phyloP scores from a whole-genome alignment of 306 rosid genomes.

The Acacia crassicarpa region DNA sequence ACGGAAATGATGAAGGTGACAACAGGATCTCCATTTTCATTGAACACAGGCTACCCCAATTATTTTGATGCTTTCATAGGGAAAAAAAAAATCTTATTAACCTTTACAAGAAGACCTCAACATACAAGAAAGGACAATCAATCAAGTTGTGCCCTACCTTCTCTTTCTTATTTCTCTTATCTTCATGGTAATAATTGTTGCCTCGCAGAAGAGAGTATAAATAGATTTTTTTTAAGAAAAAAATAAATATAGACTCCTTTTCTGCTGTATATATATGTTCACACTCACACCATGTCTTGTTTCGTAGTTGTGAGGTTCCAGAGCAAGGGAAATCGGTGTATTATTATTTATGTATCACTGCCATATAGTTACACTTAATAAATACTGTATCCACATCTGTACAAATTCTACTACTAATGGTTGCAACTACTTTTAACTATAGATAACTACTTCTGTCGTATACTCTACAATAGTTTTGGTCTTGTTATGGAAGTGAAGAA shows the following conservation, averaged over 20 bases:
- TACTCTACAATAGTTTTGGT: neutral
- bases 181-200: conserved; percentile 54
- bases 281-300: neutral
- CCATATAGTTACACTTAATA: neutral
- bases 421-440: neutral
- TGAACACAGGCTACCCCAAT: too few species aligned
- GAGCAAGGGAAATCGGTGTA: neutral
- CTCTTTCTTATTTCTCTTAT: conserved; percentile 74
- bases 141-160: conserved; percentile 61
- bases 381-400: neutral
- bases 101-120: neutral
- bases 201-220: conserved; percentile 67
- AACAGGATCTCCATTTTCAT: conserved; percentile 37
- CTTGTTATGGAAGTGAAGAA: neutral
- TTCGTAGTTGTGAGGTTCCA: neutral
- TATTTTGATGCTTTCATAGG: too few species aligned
- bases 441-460: neutral
- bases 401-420: neutral
- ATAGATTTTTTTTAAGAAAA: neutral
- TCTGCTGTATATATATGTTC: conserved; percentile 14
- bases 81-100: conserved; percentile 43
- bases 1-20: conserved; percentile 84
- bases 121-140: conserved; percentile 47
- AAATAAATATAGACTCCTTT: neutral
- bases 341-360: neutral